Percentiles rank a stretch among this genome's conserved stretches.
These are phyloP conservation scores for Russula compacta DNA, from an alignment of 768 basidiomycete species.

Conservation along the genomic window DNA sequence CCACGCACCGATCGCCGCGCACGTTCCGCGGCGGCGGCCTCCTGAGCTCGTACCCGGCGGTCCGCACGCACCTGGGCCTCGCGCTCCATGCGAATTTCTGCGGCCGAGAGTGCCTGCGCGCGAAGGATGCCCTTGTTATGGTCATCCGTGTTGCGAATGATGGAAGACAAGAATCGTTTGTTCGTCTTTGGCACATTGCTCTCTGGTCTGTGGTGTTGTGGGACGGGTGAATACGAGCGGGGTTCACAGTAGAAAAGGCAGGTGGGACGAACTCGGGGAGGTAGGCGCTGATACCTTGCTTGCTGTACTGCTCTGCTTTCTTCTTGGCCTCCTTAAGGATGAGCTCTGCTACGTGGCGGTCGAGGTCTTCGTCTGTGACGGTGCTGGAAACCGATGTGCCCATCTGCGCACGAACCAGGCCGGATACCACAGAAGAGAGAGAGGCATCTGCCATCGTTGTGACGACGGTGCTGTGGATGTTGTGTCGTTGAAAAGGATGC, in stretches of 20 bases:
- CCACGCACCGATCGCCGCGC: slow-evolving; percentile 33
- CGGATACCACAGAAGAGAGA: slow-evolving; percentile 77
- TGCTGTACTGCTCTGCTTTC: slow-evolving; percentile 72
- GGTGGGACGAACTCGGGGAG: slow-evolving; percentile 42
- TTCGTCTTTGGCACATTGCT: slow-evolving; percentile 70
- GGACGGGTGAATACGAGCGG: not conserved
- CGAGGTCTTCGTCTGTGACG: slow-evolving; percentile 78
- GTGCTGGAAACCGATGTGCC: slow-evolving; percentile 49
- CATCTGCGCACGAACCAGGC: slow-evolving; percentile 70
- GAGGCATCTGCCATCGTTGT: slow-evolving; percentile 40
- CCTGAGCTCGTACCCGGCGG: slow-evolving; percentile 58
- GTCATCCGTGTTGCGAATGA: slow-evolving; percentile 90
- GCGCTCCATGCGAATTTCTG: slow-evolving; percentile 60
- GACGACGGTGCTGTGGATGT: not conserved
- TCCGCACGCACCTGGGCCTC: slow-evolving; percentile 59
- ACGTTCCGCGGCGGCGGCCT: slow-evolving; percentile 63
- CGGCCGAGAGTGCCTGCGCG: slow-evolving; percentile 62
- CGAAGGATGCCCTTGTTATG: slow-evolving; percentile 83
- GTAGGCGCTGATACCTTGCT: slow-evolving; percentile 74
- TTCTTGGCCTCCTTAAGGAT: slow-evolving; percentile 89
- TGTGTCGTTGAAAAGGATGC: not conserved
- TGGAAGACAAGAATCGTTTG: slow-evolving; percentile 73
- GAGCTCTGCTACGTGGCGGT: slow-evolving; percentile 84
- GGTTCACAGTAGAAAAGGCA: not conserved
- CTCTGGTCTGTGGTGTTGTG: slow-evolving; percentile 40